phyloP scores from a whole-genome alignment of 1,139 yeast species.

The Lodderomyces parapsilosis region DNA sequence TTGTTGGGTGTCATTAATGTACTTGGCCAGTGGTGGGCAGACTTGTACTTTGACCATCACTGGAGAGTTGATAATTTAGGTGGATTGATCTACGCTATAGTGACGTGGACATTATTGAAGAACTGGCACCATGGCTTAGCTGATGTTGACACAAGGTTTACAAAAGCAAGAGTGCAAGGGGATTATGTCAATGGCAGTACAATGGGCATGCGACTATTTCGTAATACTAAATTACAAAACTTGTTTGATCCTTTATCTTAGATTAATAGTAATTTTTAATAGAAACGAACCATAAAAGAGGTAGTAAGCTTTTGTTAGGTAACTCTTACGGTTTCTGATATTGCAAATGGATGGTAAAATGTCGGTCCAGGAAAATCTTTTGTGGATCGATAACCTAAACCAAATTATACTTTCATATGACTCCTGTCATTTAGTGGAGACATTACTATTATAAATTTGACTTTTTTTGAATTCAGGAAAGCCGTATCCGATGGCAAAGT shows the following conservation, averaged over 20 bases:
- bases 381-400: too few species aligned
- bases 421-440: too few species aligned
- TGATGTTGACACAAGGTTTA: constrained; percentile 26
- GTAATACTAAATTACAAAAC: constrained; percentile 40
- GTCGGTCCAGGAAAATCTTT: too few species aligned
- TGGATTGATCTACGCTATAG: constrained; percentile 27
- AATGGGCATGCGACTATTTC: constrained; percentile 60
- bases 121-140: constrained; percentile 22
- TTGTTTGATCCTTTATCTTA: constrained; percentile 47
- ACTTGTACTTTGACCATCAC: constrained; percentile 70
- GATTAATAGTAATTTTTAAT: not conserved
- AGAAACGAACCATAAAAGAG: constrained; percentile 2
- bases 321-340: too few species aligned
- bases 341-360: too few species aligned
- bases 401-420: too few species aligned
- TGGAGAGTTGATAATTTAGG: constrained; percentile 56
- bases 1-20: constrained; percentile 37
- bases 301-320: not conserved
- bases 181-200: constrained; percentile 28
- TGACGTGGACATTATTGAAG: constrained; percentile 22
- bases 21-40: constrained; percentile 68
- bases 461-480: too few species aligned
- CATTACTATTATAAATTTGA: too few species aligned
- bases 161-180: constrained; percentile 18
- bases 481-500: too few species aligned